Base-by-base conservation (phyloP, 345 rosid genomes). In the Physaria fendleri region DNA sequence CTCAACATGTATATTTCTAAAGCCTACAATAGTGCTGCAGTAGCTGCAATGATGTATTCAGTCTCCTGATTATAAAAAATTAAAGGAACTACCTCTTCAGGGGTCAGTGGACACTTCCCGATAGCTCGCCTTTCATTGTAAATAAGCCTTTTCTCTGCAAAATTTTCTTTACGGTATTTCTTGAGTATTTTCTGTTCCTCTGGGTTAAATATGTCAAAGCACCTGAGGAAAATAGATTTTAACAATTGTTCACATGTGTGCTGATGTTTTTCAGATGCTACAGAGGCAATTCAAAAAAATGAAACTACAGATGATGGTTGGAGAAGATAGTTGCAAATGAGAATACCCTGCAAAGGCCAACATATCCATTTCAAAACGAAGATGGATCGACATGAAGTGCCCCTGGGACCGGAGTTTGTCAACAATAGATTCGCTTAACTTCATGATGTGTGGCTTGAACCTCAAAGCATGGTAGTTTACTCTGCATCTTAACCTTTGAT, bases 341-440 rank as follows among this genome's bases (percentile, higher is more conserved):
- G 42, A 79, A 43, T 89, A 94, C 99, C 99, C 97, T 1, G 99
- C 97, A 78, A 90, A 94, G 17, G 99, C 88, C 64, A 94, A 82
- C 99, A 94, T 94, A 77, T 94, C 97, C 97, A 85, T 87, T 83
- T 94, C 99, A 47, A 94, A 94, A 53, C 99, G 97, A 75, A 94
- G 99, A 76, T 94, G 99, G 57, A 90, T 94, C 17, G 99, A 85
- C 95, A 90, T 87, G 85, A 94, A 89, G 78, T 82, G 97, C 67
- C 99, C 99, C 73, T 90, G 81, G n/a, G 88, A 66, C 27, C 97
- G 95, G 57, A 94, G 95, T 71, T 87, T 94, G 59, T 90, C 89
- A 68, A 94, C 97, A 73, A 94, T 87, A 22, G 85, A 80, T 69
- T 87, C 90, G 15, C 97, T 87, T 60, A 94, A 73, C 84, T 81